Conservation (phyloP, 73 alveolate species). For the Uronychia setigera region DNA sequence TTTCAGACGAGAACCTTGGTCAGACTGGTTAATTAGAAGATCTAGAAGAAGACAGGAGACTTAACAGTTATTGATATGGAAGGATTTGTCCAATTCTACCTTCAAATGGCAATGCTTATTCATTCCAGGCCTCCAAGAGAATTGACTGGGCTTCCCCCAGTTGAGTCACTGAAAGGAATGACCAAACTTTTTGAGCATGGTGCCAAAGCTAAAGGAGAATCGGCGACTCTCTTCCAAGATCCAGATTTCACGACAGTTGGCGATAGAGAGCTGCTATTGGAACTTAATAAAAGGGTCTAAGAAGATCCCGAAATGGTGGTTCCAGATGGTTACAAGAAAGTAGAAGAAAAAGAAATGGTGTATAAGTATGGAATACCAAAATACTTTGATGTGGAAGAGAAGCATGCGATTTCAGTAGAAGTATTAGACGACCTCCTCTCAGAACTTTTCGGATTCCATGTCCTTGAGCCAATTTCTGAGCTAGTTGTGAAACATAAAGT, state of each 20-base stretch:
- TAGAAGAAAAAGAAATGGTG: slow-evolving; percentile 57
- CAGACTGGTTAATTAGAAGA: slow-evolving; percentile 18
- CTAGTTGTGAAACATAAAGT: slow-evolving; percentile 10
- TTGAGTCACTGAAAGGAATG: slow-evolving; percentile 27
- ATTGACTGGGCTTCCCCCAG: slow-evolving; percentile 38
- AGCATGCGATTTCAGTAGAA: slow-evolving; percentile 8
- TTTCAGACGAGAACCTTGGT: too few species aligned
- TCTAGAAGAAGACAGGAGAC: slow-evolving; percentile 7
- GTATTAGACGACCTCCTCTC: slow-evolving; percentile 17
- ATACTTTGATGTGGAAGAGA: slow-evolving; percentile 11
- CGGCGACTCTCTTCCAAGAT: slow-evolving; percentile 52
- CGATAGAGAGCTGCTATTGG: slow-evolving; percentile 66
- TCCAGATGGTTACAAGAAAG: slow-evolving; percentile 82
- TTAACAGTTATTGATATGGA: slow-evolving; percentile 26
- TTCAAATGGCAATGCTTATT: slow-evolving; percentile 48
- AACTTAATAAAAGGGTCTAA: slow-evolving; percentile 64
- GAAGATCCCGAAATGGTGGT: slow-evolving; percentile 67
- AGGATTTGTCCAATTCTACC: slow-evolving; percentile 44
- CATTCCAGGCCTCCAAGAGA: slow-evolving; percentile 19
- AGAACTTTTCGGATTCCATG: slow-evolving; percentile 25
- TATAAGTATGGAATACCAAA: slow-evolving; percentile 35
- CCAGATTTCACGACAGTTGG: slow-evolving; percentile 69
- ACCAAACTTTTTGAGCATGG: slow-evolving; percentile 30
- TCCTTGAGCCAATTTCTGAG: slow-evolving; percentile 24
- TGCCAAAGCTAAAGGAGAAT: slow-evolving; percentile 51